Percentiles rank a stretch among this genome's conserved stretches.
Conservation (phyloP, 2,329 filamentous ascomycete species). For the Bipolaris oryzae region DNA sequence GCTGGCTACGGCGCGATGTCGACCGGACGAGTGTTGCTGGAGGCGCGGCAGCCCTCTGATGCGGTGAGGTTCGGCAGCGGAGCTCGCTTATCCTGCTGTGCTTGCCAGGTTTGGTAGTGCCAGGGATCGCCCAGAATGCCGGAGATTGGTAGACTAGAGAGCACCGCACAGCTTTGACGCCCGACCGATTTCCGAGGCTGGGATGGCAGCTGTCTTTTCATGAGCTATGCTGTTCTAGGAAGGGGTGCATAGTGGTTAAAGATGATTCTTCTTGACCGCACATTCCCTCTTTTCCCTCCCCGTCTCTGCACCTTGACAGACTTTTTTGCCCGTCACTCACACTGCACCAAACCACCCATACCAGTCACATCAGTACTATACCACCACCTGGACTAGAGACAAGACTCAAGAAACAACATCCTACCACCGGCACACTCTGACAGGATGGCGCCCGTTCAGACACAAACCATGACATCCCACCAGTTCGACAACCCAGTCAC, state of each 20-base stretch:
- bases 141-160: conserved; percentile 21
- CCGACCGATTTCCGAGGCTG: conserved; percentile 29
- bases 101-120: conserved; percentile 12
- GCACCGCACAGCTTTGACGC: conserved; percentile 18
- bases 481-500: conserved; percentile 28
- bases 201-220: conserved; percentile 26
- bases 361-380: not conserved
- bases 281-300: conserved; percentile 18
- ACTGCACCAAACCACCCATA: not conserved
- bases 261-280: conserved; percentile 31
- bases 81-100: conserved; percentile 26
- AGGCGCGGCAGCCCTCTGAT: conserved; percentile 1
- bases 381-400: not conserved
- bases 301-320: conserved; percentile 5
- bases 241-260: conserved; percentile 24
- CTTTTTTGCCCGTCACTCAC: not conserved
- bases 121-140: conserved; percentile 14
- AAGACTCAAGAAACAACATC: not conserved
- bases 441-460: conserved; percentile 34
- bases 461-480: conserved; percentile 32
- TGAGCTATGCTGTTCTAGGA: conserved; percentile 25
- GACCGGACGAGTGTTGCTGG: not conserved
- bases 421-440: not conserved
- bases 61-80: conserved; percentile 27
- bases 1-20: not conserved